Percentiles rank a stretch among this genome's conserved stretches.
These are phyloP conservation scores for Akanthomyces muscarius DNA, from an alignment of 2,329 filamentous ascomycete species.

Conservation along the genomic window DNA sequence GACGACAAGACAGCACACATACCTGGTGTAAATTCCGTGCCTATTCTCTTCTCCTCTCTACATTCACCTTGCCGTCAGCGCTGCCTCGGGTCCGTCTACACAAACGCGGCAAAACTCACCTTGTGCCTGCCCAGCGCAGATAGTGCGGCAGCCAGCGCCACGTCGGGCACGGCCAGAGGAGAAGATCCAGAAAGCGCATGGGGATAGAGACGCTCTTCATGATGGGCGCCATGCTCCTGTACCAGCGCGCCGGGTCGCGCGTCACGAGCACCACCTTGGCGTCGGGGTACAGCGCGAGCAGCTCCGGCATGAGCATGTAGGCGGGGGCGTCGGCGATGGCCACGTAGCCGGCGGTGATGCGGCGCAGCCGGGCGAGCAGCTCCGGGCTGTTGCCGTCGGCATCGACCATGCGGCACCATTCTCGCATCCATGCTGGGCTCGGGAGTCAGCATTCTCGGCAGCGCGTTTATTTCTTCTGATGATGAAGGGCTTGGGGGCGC, in stretches of 20 bases:
- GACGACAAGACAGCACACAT: too few species aligned
- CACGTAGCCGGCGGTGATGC: slow-evolving; percentile 39
- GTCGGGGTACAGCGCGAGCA: slow-evolving; percentile 45
- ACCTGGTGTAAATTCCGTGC: slow-evolving; percentile 1
- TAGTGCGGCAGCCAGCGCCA: slow-evolving; percentile 20
- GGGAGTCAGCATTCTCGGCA: too few species aligned
- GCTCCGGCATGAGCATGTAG: slow-evolving; percentile 39
- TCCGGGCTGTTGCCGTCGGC: slow-evolving; percentile 23
- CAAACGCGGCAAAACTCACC: not conserved
- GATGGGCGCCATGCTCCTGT: slow-evolving; percentile 28
- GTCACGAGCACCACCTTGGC: slow-evolving; percentile 43
- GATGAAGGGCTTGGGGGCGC: not conserved
- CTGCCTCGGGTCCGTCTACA: too few species aligned
- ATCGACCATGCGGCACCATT: slow-evolving; percentile 18
- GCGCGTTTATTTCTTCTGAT: too few species aligned
- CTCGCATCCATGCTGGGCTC: slow-evolving; percentile 10
- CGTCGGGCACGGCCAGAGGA: slow-evolving; percentile 18
- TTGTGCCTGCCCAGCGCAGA: not conserved
- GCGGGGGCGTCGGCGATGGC: slow-evolving; percentile 44
- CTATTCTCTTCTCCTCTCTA: not conserved
- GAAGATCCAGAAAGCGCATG: slow-evolving; percentile 11
- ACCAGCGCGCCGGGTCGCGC: slow-evolving; percentile 35
- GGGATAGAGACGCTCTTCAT: slow-evolving; percentile 15
- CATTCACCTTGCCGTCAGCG: not conserved
- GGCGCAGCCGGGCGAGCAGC: slow-evolving; percentile 31